Base-by-base conservation (phyloP, 768 basidiomycete species). In the Favolaschia claudopus region DNA sequence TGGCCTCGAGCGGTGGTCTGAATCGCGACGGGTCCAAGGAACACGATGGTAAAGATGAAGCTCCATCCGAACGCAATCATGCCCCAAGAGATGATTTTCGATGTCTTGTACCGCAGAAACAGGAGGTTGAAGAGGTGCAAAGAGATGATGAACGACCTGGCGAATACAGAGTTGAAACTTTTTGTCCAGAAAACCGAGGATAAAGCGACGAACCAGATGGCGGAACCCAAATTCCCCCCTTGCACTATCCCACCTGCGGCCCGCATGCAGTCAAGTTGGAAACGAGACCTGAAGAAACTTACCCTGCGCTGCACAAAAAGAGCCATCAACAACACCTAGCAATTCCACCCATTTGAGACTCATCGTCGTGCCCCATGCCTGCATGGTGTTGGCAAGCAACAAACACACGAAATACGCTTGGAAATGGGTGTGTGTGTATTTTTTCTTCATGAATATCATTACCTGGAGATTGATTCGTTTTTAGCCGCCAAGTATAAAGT, bases 201-300 rank as follows among this genome's bases (percentile, higher is more conserved):
- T 24, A 13, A 24, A 27, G 40, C 19, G 12, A 44, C 53, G 22
- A 36, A 77, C 79, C 79, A 82, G 2, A 80, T 20, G 1, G 80
- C 76, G 8, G 74, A 70, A 0, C 72, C 76, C n/a, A 82, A 66
- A 46, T 79, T 79, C 0, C 79, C 80, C 1, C 74, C 68, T 54
- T 66, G 66, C 4, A 20, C 22, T 0, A 77, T 55, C 5, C 70
- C 75, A 28, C 73, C 78, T 73, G 37, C 8, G 31, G 14, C 3
- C 20, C 9, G 1, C 14, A 36, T 44, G 28, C 22, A 24, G 15
- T 1, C 20, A 17, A 19, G 13, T 32, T 14, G 8, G 28, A 5
- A 32, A 49, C 27, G 33, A 10, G 22, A 7, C 13, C 8, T 40
- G 43, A 22, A 24, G 39, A 14, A 7, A 45, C 38, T 29, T 3